These are phyloP conservation scores for Syzygium jambos DNA, from an alignment of 345 rosid genomes.

Conservation along the genomic window DNA sequence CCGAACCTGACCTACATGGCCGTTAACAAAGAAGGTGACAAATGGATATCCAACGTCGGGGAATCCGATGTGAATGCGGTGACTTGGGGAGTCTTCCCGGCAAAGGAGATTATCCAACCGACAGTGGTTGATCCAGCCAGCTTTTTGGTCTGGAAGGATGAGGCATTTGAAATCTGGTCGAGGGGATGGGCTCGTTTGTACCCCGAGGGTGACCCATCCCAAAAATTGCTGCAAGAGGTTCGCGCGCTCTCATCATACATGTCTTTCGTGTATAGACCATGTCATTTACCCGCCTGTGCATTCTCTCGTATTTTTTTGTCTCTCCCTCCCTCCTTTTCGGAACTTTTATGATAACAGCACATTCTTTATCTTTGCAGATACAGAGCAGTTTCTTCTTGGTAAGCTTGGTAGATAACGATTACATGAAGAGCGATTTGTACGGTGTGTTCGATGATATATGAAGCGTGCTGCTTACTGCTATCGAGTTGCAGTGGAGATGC, in stretches of 20 bases:
- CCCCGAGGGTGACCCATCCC: slow-evolving; percentile 60
- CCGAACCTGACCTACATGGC: slow-evolving; percentile 64
- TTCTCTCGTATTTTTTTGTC: background rate
- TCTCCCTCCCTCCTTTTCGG: background rate
- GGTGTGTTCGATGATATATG: slow-evolving; percentile 50
- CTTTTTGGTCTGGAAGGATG: slow-evolving; percentile 93
- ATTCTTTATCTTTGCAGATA: slow-evolving; percentile 40
- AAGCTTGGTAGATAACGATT: slow-evolving; percentile 88
- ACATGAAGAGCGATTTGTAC: slow-evolving; percentile 56
- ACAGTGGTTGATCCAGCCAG: slow-evolving; percentile 98
- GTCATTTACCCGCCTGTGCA: background rate
- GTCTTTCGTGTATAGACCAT: background rate
- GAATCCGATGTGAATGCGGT: slow-evolving; percentile 67
- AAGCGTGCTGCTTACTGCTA: background rate
- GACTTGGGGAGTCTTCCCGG: slow-evolving; percentile 96
- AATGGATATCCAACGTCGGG: slow-evolving; percentile 47
- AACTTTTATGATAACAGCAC: background rate
- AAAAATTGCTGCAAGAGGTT: slow-evolving; percentile 73
- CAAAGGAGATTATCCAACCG: slow-evolving; percentile 83
- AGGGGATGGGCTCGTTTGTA: slow-evolving; percentile 77
- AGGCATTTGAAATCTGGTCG: slow-evolving; percentile 96
- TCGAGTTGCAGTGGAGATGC: background rate
- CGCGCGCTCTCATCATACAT: background rate
- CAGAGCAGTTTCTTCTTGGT: slow-evolving; percentile 72
- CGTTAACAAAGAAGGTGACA: slow-evolving; percentile 48